Conservation (phyloP, 2,329 filamentous ascomycete species). For the Fusarium tricinctum region DNA sequence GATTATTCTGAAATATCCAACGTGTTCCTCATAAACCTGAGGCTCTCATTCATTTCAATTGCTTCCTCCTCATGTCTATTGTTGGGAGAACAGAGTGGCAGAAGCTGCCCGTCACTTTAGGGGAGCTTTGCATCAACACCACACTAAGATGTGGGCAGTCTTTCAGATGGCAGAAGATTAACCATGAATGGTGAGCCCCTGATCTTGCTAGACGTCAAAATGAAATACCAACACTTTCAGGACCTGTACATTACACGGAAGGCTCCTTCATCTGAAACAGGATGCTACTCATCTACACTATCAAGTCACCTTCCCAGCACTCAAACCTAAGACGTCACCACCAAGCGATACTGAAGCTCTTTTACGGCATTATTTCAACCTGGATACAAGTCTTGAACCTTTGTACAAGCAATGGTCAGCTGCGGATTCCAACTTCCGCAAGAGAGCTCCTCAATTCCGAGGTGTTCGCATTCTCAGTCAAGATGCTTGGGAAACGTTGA, state of each 20-base stretch:
- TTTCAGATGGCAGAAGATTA: conserved; percentile 92
- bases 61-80: conserved; percentile 52
- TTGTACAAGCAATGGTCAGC: conserved; percentile 91
- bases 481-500: conserved; percentile 93
- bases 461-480: conserved; percentile 94
- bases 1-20: not conserved
- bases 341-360: conserved; percentile 79
- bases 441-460: conserved; percentile 86
- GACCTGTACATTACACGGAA: conserved; percentile 87
- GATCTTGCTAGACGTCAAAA: not conserved
- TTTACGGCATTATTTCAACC: conserved; percentile 87
- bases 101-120: conserved; percentile 84
- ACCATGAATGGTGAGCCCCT: conserved; percentile 79
- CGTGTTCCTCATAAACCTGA: not conserved
- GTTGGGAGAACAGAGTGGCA: conserved; percentile 81
- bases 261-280: conserved; percentile 87
- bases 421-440: conserved; percentile 88
- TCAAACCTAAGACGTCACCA: conserved; percentile 28
- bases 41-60: not conserved
- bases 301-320: conserved; percentile 72
- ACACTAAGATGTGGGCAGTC: conserved; percentile 95
- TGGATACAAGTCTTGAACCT: conserved; percentile 79
- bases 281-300: conserved; percentile 85
- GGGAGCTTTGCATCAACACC: conserved; percentile 94
- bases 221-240: conserved; percentile 55